phyloP scores from a whole-genome alignment of 352 stramenopile species.

The Globisporangium ultimum region DNA sequence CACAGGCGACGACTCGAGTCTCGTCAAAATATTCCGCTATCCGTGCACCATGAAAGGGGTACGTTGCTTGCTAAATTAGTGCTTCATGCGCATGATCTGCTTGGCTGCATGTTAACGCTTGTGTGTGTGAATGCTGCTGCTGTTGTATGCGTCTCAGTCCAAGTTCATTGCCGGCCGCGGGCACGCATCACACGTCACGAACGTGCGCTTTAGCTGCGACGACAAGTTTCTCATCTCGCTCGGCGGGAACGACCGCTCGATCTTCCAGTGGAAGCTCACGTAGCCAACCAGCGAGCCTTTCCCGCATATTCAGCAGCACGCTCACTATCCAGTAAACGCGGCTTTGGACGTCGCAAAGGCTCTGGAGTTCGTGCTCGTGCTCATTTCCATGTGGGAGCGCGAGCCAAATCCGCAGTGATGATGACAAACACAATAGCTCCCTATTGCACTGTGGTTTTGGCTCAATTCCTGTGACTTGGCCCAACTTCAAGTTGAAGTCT shows the following conservation, averaged over 20 bases:
- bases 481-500: too few species aligned
- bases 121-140: background rate
- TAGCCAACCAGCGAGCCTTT: background rate
- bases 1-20: slow-evolving; percentile 73
- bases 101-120: slow-evolving; percentile 6
- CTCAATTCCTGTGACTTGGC: too few species aligned
- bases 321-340: too few species aligned
- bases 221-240: slow-evolving; percentile 82
- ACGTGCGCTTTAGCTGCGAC: slow-evolving; percentile 76
- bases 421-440: too few species aligned
- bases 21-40: slow-evolving; percentile 88
- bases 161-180: slow-evolving; percentile 52
- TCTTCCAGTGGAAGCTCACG: slow-evolving; percentile 82
- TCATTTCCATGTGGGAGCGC: too few species aligned
- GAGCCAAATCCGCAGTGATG: too few species aligned
- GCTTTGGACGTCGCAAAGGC: too few species aligned
- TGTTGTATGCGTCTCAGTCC: slow-evolving; percentile 23
- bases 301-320: too few species aligned
- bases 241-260: slow-evolving; percentile 80
- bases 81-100: background rate
- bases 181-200: slow-evolving; percentile 82
- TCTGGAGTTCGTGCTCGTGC: too few species aligned
- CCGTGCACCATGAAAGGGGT: slow-evolving; percentile 71
- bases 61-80: slow-evolving; percentile 7
- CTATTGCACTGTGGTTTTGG: too few species aligned